Evolutionary conservation across 257 asterid genomes (phyloP).

Genomic region (Solanum corneliomulleri): DNA sequence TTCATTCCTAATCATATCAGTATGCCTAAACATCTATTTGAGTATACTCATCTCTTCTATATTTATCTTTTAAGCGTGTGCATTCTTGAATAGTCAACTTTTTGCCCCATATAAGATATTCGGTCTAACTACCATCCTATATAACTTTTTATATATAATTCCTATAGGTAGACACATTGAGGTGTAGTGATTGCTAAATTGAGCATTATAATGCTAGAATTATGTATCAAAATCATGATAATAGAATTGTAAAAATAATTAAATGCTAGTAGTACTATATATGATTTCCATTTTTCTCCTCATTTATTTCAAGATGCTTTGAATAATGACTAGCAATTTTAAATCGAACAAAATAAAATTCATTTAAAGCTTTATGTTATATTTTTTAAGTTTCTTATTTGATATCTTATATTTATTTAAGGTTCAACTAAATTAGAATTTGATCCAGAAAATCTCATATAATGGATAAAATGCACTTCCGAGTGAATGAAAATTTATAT

Average conservation of each 20-base stretch:
- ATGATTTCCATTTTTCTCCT: background rate
- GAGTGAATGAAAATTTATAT: background rate
- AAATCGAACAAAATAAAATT: background rate
- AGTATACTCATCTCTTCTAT: background rate
- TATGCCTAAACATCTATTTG: background rate
- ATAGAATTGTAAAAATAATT: background rate
- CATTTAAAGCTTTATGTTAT: background rate
- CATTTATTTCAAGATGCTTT: background rate
- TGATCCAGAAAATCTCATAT: accelerated
- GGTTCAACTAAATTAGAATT: background rate
- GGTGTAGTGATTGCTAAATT: background rate
- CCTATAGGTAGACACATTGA: background rate
- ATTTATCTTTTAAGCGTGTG: background rate
- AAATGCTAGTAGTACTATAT: background rate
- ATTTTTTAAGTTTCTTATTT: background rate
- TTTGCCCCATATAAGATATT: background rate
- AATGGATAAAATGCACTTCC: background rate
- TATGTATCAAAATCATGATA: background rate
- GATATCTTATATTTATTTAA: background rate
- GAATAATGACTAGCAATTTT: background rate
- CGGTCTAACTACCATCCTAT: background rate
- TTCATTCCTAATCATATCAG: background rate
- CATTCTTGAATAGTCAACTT: background rate
- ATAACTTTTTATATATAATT: background rate
- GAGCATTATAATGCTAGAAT: background rate